Conservation (phyloP, 805 yeast species). For the Candida insectorum region DNA sequence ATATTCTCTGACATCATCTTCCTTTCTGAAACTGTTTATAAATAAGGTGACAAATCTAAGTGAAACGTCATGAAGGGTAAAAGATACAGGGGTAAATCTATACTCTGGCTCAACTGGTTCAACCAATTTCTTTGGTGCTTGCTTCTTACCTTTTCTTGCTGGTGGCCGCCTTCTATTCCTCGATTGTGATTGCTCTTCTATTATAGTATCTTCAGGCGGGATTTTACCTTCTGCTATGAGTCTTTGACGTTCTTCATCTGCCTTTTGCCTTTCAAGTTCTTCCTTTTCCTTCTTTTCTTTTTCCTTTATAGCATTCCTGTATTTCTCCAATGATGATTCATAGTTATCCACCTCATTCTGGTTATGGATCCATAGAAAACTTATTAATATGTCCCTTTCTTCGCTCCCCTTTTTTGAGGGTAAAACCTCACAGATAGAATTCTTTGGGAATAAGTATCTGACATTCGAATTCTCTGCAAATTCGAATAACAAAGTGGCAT, state of each 20-base stretch:
- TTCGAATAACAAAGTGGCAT: conserved; percentile 80
- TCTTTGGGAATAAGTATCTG: conserved; percentile 72
- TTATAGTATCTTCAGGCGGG: conserved; percentile 6
- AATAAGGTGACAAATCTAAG: conserved; percentile 61
- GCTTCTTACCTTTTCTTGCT: conserved; percentile 13
- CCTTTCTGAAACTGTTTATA: conserved; percentile 58
- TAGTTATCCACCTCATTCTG: conserved; percentile 45
- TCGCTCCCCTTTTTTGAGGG: conserved; percentile 24
- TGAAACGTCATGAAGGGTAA: conserved; percentile 65
- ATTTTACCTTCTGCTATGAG: conserved; percentile 12
- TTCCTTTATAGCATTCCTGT: conserved; percentile 24
- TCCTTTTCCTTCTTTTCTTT: conserved; percentile 25
- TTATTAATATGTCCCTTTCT: conserved; percentile 41
- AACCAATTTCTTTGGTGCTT: conserved; percentile 20
- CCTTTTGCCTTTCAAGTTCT: conserved; percentile 20
- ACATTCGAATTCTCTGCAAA: conserved; percentile 75
- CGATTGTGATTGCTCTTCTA: conserved; percentile 8
- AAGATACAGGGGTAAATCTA: conserved; percentile 59
- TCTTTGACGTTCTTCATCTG: conserved; percentile 20
- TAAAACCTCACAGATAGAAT: conserved; percentile 65
- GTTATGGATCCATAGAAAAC: conserved; percentile 51
- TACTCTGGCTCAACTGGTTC: conserved; percentile 43
- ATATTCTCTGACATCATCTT: conserved; percentile 50
- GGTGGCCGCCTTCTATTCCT: conserved; percentile 15
- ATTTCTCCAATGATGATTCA: conserved; percentile 31